Conservation (phyloP, 495 filamentous ascomycete genomes). For the Evernia prunastri region DNA sequence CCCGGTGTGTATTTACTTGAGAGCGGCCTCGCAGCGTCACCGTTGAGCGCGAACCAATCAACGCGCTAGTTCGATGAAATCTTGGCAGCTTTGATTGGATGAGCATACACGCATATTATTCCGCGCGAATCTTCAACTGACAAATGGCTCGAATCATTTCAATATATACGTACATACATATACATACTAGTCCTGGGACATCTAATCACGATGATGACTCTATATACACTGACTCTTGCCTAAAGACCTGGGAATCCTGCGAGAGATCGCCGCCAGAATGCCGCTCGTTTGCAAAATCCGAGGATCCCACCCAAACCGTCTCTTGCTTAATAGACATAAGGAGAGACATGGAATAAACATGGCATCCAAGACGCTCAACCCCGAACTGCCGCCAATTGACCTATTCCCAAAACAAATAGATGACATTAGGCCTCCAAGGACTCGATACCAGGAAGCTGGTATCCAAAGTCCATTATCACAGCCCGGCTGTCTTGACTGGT, state of each 20-base stretch:
- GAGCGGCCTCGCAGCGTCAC: neutral
- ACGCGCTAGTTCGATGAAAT: neutral
- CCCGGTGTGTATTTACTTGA: slow-evolving; percentile 5
- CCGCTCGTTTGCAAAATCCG: neutral
- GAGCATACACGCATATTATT: neutral
- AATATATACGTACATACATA: neutral
- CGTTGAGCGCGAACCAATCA: slow-evolving; percentile 9
- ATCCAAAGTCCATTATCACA: slow-evolving; percentile 75
- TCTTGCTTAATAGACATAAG: neutral
- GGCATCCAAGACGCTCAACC: neutral
- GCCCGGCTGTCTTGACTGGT: slow-evolving; percentile 89
- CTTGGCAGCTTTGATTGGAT: slow-evolving; percentile 1
- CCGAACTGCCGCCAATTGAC: neutral
- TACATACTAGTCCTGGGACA: no score
- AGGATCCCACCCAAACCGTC: neutral
- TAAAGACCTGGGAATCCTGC: neutral
- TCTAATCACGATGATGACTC: neutral
- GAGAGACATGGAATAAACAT: neutral
- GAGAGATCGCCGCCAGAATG: neutral
- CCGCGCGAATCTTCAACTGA: neutral
- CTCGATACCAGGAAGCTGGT: slow-evolving; percentile 44
- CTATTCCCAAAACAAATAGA: neutral
- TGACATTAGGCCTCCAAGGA: slow-evolving; percentile 39
- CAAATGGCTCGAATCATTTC: neutral
- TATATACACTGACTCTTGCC: neutral